Conservation (phyloP, 169 alveolate species). For the Cryptosporidium sp. region DNA sequence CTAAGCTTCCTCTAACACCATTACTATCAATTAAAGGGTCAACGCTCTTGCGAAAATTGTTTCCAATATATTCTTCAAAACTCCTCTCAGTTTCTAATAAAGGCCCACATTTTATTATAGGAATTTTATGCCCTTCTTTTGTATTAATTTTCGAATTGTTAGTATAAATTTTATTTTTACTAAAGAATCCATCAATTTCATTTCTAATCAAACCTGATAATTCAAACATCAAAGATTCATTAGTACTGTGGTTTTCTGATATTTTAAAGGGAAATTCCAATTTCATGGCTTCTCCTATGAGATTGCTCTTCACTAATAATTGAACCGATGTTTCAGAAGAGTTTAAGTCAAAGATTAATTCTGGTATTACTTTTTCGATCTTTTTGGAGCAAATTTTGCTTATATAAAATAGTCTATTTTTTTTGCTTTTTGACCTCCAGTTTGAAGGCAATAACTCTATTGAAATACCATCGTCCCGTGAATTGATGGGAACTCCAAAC, state of each 20-base stretch:
- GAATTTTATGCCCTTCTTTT: background rate
- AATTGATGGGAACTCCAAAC: background rate
- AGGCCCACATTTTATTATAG: background rate
- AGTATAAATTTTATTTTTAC: background rate
- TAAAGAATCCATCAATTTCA: background rate
- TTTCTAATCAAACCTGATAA: background rate
- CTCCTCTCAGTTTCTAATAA: background rate
- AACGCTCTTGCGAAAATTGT: background rate
- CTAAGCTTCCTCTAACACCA: constrained; percentile 60
- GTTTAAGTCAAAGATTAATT: background rate
- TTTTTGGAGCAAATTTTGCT: background rate
- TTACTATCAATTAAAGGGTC: constrained; percentile 55
- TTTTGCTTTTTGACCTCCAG: constrained; percentile 8
- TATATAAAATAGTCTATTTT: background rate
- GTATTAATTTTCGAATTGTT: background rate
- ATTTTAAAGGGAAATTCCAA: constrained; percentile 9
- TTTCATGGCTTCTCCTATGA: background rate
- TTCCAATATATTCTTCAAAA: background rate
- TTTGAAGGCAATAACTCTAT: constrained; percentile 37
- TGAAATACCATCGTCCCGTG: background rate
- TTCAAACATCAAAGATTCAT: background rate
- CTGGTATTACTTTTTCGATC: background rate
- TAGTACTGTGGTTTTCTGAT: background rate
- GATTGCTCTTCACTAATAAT: background rate
- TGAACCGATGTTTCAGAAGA: background rate